A percentile compares a stretch with the other conserved stretches of the same genome.
Conservation (phyloP, 805 yeast genomes). For the Clavispora santaluciae region DNA sequence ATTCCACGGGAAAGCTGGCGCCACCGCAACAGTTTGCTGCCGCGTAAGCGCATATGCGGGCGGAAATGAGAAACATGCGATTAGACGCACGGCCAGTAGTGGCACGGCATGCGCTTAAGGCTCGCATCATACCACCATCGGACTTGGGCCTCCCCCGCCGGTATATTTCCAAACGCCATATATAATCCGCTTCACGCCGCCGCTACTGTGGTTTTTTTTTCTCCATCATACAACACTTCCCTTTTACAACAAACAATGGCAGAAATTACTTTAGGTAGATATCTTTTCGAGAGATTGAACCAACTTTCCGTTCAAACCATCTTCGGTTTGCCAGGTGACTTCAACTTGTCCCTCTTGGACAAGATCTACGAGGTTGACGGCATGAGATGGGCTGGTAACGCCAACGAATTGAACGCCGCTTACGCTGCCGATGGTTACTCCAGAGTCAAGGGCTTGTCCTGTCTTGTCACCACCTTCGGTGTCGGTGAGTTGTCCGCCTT, state of each 20-base stretch:
- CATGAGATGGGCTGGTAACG: conserved; percentile 85
- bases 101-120: conserved; percentile 2
- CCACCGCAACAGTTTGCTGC: background rate
- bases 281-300: conserved; percentile 70
- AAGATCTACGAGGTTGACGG: conserved; percentile 71
- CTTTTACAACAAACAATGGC: conserved; percentile 19
- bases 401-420: conserved; percentile 86
- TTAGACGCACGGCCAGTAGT: background rate
- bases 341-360: conserved; percentile 67
- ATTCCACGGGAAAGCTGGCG: background rate
- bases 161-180: background rate
- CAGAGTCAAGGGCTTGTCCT: conserved; percentile 70
- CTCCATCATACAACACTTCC: conserved; percentile 1
- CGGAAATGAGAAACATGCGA: background rate
- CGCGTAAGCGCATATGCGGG: background rate
- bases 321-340: conserved; percentile 81
- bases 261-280: conserved; percentile 65
- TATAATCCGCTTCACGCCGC: background rate
- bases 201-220: background rate
- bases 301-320: conserved; percentile 68
- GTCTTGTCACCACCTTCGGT: conserved; percentile 81
- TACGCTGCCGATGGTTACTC: conserved; percentile 89
- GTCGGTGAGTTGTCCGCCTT: conserved; percentile 84
- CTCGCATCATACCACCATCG: conserved; percentile 1
- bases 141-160: background rate